A percentile compares a stretch with the other conserved stretches of the same genome.
Evolutionary conservation across 352 stramenopile species (phyloP).

Genomic region (Phytophthora boehmeriae): DNA sequence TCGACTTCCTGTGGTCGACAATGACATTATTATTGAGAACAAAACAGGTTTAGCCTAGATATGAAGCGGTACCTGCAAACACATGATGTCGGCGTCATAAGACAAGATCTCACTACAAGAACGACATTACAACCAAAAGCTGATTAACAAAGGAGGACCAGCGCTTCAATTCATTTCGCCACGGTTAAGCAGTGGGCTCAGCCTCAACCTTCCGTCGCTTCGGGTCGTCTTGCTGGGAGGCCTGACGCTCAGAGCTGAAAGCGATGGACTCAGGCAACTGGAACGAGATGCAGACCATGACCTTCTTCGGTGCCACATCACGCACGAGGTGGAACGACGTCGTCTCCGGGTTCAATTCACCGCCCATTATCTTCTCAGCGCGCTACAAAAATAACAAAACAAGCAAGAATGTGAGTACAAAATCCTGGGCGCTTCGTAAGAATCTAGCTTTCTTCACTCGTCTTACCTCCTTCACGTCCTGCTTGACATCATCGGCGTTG

Average conservation of each 20-base stretch:
- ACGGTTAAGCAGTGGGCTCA: constrained; percentile 13
- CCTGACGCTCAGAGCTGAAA: constrained; percentile 57
- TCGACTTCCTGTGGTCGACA: constrained; percentile 70
- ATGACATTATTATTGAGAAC: neutral
- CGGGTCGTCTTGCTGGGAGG: constrained; percentile 38
- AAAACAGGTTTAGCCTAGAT: too few species aligned
- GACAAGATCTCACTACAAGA: constrained; percentile 72
- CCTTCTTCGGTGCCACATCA: constrained; percentile 97
- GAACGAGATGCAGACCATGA: constrained; percentile 98
- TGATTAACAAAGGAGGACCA: neutral
- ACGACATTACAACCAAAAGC: neutral
- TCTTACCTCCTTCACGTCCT: constrained; percentile 71
- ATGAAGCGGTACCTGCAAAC: constrained; percentile 57
- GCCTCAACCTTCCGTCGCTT: constrained; percentile 58
- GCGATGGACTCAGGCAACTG: constrained; percentile 80
- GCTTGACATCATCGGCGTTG: constrained; percentile 72
- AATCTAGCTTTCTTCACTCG: neutral
- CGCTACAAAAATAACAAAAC: constrained; percentile 41
- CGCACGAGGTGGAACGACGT: constrained; percentile 90
- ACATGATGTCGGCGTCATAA: constrained; percentile 85
- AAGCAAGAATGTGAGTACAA: constrained; percentile 13
- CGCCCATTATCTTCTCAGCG: constrained; percentile 66
- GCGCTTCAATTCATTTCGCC: too few species aligned
- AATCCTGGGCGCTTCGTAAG: constrained; percentile 2
- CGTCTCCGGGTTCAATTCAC: constrained; percentile 52